phyloP scores from a whole-genome alignment of 2,329 filamentous ascomycete species.

The Scytalidium sp. region DNA sequence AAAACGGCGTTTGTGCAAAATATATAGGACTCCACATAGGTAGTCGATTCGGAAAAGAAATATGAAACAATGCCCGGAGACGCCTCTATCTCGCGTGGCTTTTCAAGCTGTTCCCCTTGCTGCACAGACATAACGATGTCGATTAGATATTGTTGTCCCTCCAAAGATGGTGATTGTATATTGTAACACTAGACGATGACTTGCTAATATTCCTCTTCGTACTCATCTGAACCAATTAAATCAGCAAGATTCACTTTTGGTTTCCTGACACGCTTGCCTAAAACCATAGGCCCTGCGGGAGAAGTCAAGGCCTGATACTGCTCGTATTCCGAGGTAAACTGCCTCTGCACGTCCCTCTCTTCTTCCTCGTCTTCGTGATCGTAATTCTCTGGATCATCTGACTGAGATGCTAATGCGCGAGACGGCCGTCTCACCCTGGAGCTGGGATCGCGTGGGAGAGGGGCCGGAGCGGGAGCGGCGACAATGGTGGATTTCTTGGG shows the following conservation, averaged over 20 bases:
- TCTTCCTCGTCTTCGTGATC: constrained; percentile 14
- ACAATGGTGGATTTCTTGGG: neutral
- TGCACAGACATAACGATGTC: no score
- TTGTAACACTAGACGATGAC: neutral
- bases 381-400: constrained; percentile 15
- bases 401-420: constrained; percentile 9
- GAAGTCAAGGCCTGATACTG: constrained; percentile 21
- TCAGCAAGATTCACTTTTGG: constrained; percentile 7
- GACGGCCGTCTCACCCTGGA: constrained; percentile 16
- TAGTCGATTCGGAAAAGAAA: no score
- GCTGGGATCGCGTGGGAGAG: constrained; percentile 12
- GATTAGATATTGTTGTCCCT: no score
- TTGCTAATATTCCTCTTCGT: constrained; percentile 2
- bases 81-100: no score
- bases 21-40: neutral
- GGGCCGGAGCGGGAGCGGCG: constrained; percentile 4
- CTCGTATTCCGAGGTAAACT: constrained; percentile 25
- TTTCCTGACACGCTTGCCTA: constrained; percentile 24
- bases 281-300: constrained; percentile 14
- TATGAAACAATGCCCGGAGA: no score
- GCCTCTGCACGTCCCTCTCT: constrained; percentile 7
- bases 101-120: no score
- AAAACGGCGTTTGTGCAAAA: neutral
- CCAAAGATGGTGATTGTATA: no score
- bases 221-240: constrained; percentile 4